A percentile compares a stretch with the other conserved stretches of the same genome.
phyloP scores from a whole-genome alignment of 2,329 filamentous ascomycete species.

The Chrysoporthe deuterocubensis region DNA sequence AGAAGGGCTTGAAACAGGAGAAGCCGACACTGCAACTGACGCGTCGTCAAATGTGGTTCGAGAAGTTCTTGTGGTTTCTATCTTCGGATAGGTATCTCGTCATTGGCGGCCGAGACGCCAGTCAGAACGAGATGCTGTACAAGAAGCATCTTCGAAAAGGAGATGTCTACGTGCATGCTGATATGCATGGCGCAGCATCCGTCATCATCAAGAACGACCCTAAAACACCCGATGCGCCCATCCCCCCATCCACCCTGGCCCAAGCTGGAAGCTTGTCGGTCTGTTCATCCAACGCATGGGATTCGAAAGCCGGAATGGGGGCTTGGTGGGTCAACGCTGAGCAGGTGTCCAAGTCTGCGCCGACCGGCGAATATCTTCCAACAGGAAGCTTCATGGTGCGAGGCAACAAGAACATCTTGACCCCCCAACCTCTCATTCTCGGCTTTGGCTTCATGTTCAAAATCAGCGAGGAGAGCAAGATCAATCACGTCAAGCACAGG shows the following conservation, averaged over 20 bases:
- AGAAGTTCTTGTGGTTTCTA: constrained; percentile 95
- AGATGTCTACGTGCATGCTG: constrained; percentile 90
- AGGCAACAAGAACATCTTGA: constrained; percentile 89
- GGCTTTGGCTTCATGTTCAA: constrained; percentile 88
- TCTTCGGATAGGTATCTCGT: constrained; percentile 95
- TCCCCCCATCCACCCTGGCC: constrained; percentile 87
- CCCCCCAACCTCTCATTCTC: constrained; percentile 83
- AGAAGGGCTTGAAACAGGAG: constrained; percentile 87
- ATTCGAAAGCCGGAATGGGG: constrained; percentile 92
- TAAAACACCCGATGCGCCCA: constrained; percentile 77
- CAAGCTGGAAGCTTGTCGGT: constrained; percentile 88
- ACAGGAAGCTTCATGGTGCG: constrained; percentile 79
- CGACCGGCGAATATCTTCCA: constrained; percentile 78
- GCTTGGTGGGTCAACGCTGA: constrained; percentile 94
- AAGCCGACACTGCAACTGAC: constrained; percentile 85
- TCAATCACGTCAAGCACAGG: constrained; percentile 77
- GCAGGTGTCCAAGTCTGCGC: constrained; percentile 85
- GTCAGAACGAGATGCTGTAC: constrained; percentile 93
- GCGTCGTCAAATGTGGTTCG: constrained; percentile 88
- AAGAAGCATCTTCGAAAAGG: constrained; percentile 82
- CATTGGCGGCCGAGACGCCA: constrained; percentile 83
- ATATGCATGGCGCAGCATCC: constrained; percentile 81
- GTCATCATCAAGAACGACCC: constrained; percentile 90
- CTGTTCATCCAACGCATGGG: constrained; percentile 88
- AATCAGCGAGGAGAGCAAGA: constrained; percentile 86